Base-by-base conservation (phyloP, 2,329 filamentous ascomycete genomes). In the Fusarium subtropicale region DNA sequence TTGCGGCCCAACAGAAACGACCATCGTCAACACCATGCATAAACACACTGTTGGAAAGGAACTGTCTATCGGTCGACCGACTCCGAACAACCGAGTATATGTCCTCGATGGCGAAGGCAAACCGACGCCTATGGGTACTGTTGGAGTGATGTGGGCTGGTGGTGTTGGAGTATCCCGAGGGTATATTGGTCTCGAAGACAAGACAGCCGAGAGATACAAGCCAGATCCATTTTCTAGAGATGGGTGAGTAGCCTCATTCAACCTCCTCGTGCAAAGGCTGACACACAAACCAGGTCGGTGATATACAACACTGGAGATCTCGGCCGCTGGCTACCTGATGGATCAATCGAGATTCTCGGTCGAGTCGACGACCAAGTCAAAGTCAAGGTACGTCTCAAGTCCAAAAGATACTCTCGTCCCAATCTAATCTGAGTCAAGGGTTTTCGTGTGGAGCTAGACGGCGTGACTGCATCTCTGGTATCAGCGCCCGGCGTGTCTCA, bases 221-320 rank as follows among this genome's bases (percentile, higher is more conserved):
- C 74, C 69, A 3, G 86, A 89, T 68, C 81, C 77, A 20, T 89
- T 89, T 69, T 72, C 78, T 11, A 80, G 80, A 45, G 81, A 88
- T 63, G 85, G 85, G 84, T 87, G 77, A 74, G 80, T 69, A 15
- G 7, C 13, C 28, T 30, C 8, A n/a, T 33, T 18, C 24, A 3
- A 5, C 7, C 7, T 12, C 5, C 7, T 13, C 5, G 10, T 11
- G 7, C 28, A n/a, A 30, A 24, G 15, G 34, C 67, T 70, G 13
- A 70, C 59, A 26, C 3, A 22, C 11, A 16, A 42, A 28, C 18
- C 44, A 64, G 61, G 46, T 64, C 61, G 15, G 39, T 7, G 9
- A 88, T 89, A 84, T 89, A 87, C 76, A 86, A 87, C 70, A 89
- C 87, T 3, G 87, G 87, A 9, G 87, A 90, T 68, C 80, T 89